phyloP scores from a whole-genome alignment of 106 monocot species.

The Xerophyta viscosa region DNA sequence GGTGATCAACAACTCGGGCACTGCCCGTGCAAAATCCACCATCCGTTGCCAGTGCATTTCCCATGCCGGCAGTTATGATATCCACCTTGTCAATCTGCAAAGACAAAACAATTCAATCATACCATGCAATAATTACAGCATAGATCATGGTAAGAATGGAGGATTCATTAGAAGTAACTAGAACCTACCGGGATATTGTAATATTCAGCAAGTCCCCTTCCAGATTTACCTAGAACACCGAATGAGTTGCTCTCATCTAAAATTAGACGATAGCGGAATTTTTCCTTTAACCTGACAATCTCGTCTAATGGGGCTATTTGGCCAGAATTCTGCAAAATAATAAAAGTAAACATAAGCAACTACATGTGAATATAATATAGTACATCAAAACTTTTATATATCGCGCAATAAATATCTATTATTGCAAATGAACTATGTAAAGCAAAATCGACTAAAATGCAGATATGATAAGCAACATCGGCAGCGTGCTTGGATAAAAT shows the following conservation, averaged over 20 bases:
- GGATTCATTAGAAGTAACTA: background rate
- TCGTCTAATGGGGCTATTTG: constrained; percentile 84
- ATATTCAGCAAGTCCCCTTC: constrained; percentile 82
- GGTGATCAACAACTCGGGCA: constrained; percentile 89
- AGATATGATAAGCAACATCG: too few relatives aligned
- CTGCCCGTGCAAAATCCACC: constrained; percentile 97
- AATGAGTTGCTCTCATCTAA: constrained; percentile 82
- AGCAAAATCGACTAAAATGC: too few relatives aligned
- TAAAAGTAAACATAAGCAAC: background rate
- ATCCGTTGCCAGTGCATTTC: constrained; percentile 90
- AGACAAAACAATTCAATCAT: background rate
- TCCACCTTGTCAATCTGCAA: constrained; percentile 88
- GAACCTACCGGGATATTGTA: constrained; percentile 44
- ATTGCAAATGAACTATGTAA: too few relatives aligned
- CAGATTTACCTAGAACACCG: constrained; percentile 85
- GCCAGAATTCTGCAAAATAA: constrained; percentile 88
- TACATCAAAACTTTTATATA: too few relatives aligned
- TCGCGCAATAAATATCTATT: too few relatives aligned
- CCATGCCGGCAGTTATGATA: constrained; percentile 95
- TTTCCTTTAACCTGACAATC: constrained; percentile 83
- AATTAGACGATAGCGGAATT: constrained; percentile 70
- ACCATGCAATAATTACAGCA: background rate
- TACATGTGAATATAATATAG: too few relatives aligned
- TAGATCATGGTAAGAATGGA: too few relatives aligned
- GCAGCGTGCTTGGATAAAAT: too few relatives aligned